Percentiles rank a stretch among this genome's conserved stretches.
Evolutionary conservation across 768 basidiomycete species (phyloP).

Genomic region (Sporobolomyces pararoseus): DNA sequence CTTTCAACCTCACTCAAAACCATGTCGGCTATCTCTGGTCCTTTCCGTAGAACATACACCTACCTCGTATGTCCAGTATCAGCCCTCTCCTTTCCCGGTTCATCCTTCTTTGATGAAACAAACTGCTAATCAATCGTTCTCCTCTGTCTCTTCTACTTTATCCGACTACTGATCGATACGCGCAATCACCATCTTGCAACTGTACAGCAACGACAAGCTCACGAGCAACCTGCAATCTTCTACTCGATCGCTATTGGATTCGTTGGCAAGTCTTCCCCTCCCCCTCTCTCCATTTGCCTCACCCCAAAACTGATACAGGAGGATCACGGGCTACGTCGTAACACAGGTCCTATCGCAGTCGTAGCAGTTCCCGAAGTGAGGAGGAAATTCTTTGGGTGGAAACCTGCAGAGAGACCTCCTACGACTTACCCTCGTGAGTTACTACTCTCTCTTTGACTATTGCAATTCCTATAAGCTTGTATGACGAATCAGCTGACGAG

Average conservation of each 20-base stretch:
- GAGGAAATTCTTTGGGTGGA: conserved; percentile 43
- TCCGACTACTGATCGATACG: neutral
- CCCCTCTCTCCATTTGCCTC: neutral
- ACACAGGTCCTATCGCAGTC: conserved; percentile 42
- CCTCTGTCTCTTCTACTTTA: neutral
- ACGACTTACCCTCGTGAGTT: conserved; percentile 44
- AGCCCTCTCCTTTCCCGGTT: neutral
- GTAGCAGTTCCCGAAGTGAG: conserved; percentile 43
- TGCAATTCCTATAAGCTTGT: no score
- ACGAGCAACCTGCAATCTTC: conserved; percentile 43
- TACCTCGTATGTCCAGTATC: conserved; percentile 39
- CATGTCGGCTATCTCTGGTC: conserved; percentile 27
- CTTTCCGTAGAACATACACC: conserved; percentile 32
- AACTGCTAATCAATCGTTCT: neutral
- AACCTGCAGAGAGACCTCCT: conserved; percentile 39
- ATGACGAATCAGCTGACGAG: no score
- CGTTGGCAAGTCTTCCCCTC: conserved; percentile 24
- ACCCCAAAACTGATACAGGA: neutral
- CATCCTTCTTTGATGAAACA: conserved; percentile 1
- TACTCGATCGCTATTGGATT: conserved; percentile 34
- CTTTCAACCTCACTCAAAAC: neutral
- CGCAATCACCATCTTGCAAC: neutral
- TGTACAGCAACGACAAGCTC: conserved; percentile 39
- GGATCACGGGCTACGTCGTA: no score
- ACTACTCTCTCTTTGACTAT: no score